Evolutionary conservation across 1,284 basidiomycete genomes (phyloP), one percentile per base, ranked within the genome.

Genomic region (Trichosporon faecale): DNA sequence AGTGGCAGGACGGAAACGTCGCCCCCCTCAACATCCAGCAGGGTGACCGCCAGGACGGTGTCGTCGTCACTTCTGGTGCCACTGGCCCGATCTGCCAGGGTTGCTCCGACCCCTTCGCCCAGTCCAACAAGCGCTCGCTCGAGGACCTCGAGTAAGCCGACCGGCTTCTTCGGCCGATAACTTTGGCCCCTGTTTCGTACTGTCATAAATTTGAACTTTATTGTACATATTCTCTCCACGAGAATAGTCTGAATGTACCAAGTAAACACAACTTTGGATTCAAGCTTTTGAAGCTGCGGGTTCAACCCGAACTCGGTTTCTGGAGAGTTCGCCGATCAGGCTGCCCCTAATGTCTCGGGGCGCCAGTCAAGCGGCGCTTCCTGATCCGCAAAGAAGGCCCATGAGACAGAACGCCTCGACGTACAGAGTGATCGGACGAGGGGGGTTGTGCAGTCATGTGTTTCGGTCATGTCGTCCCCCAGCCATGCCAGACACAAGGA

Each of bases 1-100:
- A 61, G 57, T 61, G 57, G 57, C 57, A 61, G 57, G 29, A 61
- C 57, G 57, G 29, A 21, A 29, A 61, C 27, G 57, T 61, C 57
- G 57, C 57, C 6, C 57, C 57, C 27, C 57, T 61, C 57, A 61
- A 61, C 57, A 61, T 61, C 27, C 27, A 31, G 27, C 27, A 61
- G 57, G 57, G 57, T 31, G 57, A 61, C 57, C 57, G 57, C 29
- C 57, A 61, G 18, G 57, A 61, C 27, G 49, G 49, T 9, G 27
- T 61, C 18, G 57, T 31, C 8, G 57, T 61, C 27, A 61, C 27
- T 27, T 7, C 18, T 16, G 57, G 27, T 8, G 27, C 49, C 49
- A 52, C 49, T 52, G 49, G 49, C 49, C 49, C 49, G 18, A 52
- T 61, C 16, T 61, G 57, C 57, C 27, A 61, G 27, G 57, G 57